Percentiles rank a stretch among this genome's conserved stretches.
These are phyloP conservation scores for Erythrobasidium hasegawianum DNA, from an alignment of 1,284 basidiomycete genomes.

Conservation along the genomic window DNA sequence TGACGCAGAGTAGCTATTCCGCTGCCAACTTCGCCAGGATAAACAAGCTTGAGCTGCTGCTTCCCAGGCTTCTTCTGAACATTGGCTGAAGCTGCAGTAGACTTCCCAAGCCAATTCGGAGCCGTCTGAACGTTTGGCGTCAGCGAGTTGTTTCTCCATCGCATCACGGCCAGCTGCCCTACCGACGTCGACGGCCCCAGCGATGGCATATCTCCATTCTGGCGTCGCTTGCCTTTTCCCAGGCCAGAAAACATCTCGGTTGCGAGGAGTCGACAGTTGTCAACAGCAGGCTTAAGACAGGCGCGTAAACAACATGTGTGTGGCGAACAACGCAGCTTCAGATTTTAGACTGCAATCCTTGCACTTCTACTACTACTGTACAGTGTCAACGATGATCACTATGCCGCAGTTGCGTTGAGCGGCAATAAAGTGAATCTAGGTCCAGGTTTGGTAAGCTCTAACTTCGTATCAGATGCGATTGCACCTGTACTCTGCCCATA, in stretches of 20 bases:
- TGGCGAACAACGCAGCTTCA: too few species aligned
- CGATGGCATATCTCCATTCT: not conserved
- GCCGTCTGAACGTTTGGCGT: not conserved
- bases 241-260: not conserved
- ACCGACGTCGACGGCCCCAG: not conserved
- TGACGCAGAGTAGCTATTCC: constrained; percentile 1
- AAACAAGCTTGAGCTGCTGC: constrained; percentile 17
- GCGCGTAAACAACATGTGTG: too few species aligned
- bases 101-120: not conserved
- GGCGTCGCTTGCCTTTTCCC: not conserved
- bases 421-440: constrained; percentile 25
- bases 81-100: not conserved
- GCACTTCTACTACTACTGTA: too few species aligned
- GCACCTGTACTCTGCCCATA: constrained; percentile 2
- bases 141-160: not conserved
- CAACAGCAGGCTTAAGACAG: too few species aligned
- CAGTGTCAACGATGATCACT: not conserved
- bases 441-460: constrained; percentile 25
- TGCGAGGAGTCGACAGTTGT: too few species aligned
- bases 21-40: constrained; percentile 19
- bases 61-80: not conserved
- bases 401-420: constrained; percentile 19
- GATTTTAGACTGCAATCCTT: too few species aligned
- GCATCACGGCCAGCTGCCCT: not conserved
- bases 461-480: constrained; percentile 15